phyloP scores from a whole-genome alignment of 768 basidiomycete genomes.

The Pleurotus tuber-regium region DNA sequence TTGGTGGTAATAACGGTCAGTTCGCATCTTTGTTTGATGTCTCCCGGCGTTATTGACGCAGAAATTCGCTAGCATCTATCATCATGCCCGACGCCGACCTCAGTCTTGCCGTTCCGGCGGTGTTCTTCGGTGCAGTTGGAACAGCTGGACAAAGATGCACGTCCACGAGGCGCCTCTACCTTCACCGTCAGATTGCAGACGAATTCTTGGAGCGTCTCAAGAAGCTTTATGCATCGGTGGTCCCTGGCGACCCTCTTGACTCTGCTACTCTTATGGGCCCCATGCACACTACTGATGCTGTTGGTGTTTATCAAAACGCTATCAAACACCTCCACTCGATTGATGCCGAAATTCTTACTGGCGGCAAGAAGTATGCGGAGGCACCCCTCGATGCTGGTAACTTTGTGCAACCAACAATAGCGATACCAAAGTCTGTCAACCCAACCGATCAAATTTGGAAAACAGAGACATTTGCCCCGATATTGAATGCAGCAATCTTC shows the following conservation, averaged over 20 bases:
- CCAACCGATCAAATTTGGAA: conserved; percentile 63
- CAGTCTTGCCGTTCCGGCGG: conserved; percentile 81
- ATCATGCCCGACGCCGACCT: conserved; percentile 95
- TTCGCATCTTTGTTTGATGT: conserved; percentile 17
- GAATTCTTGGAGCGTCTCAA: conserved; percentile 75
- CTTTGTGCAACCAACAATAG: conserved; percentile 88
- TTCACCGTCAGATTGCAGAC: conserved; percentile 77
- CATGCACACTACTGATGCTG: conserved; percentile 68
- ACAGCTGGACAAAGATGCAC: conserved; percentile 80
- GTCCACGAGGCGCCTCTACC: conserved; percentile 84
- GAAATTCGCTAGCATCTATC: conserved; percentile 63
- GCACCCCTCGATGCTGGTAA: conserved; percentile 64
- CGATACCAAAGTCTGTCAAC: conserved; percentile 60
- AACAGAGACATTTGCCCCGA: conserved; percentile 85
- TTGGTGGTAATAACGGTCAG: conserved; percentile 94
- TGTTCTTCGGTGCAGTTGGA: conserved; percentile 94
- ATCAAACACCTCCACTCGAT: conserved; percentile 57
- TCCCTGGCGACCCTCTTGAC: conserved; percentile 84
- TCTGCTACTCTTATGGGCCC: conserved; percentile 79
- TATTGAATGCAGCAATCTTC: conserved; percentile 83
- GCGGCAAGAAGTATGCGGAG: conserved; percentile 57
- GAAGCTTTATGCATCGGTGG: conserved; percentile 67
- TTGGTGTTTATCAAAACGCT: conserved; percentile 62
- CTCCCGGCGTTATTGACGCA: conserved; percentile 15
- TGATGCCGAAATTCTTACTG: conserved; percentile 76